phyloP scores from a whole-genome alignment of 306 rosid genomes.

The Vigna radiata region DNA sequence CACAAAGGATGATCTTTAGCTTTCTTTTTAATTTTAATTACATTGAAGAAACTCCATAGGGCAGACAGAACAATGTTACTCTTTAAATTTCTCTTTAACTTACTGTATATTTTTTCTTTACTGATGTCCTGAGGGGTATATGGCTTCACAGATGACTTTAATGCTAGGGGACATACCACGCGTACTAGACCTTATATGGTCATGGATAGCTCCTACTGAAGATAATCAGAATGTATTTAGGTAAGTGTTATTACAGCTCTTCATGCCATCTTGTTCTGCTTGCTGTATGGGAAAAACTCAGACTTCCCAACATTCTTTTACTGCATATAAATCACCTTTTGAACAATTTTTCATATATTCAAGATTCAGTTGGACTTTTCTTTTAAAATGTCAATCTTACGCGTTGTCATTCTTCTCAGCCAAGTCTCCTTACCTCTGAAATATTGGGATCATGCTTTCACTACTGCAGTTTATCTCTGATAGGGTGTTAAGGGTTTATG shows the following conservation, averaged over 20 bases:
- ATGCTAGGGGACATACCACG: slow-evolving; percentile 92
- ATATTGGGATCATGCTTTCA: too few species aligned
- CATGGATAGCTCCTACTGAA: slow-evolving; percentile 94
- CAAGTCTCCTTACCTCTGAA: too few species aligned
- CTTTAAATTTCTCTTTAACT: slow-evolving; percentile 13
- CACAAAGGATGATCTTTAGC: slow-evolving; percentile 32
- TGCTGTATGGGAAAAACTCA: too few species aligned
- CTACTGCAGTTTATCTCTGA: too few species aligned
- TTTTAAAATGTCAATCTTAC: too few species aligned
- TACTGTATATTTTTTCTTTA: slow-evolving; percentile 22
- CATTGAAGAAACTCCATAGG: neutral
- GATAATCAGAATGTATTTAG: slow-evolving; percentile 77
- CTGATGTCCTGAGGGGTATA: slow-evolving; percentile 45
- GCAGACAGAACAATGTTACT: neutral
- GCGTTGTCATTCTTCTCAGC: too few species aligned
- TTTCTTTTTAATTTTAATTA: neutral
- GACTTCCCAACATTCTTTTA: too few species aligned
- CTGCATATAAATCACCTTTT: too few species aligned
- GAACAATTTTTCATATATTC: too few species aligned
- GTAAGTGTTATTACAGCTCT: slow-evolving; percentile 52
- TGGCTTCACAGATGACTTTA: slow-evolving; percentile 74
- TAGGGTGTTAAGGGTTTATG: too few species aligned
- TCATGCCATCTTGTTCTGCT: neutral
- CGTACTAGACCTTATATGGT: slow-evolving; percentile 92
- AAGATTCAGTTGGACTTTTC: too few species aligned